phyloP scores from a whole-genome alignment of 768 basidiomycete genomes.

The Postia placenta region DNA sequence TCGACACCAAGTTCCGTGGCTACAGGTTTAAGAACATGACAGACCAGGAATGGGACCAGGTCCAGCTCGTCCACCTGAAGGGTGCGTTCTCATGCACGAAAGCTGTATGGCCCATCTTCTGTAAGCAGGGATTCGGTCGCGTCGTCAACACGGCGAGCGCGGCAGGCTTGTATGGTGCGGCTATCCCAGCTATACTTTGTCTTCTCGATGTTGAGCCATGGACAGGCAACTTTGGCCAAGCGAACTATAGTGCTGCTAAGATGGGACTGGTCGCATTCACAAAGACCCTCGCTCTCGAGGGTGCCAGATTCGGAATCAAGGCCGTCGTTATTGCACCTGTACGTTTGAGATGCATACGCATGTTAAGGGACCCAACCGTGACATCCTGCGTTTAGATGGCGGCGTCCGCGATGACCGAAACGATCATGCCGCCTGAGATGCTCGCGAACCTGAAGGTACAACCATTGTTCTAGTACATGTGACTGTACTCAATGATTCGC shows the following conservation, averaged over 20 bases:
- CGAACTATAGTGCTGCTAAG: slow-evolving; percentile 97
- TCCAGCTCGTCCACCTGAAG: slow-evolving; percentile 87
- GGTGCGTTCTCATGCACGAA: slow-evolving; percentile 90
- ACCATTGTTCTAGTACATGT: not conserved
- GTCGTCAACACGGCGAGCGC: slow-evolving; percentile 94
- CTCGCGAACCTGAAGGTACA: slow-evolving; percentile 75
- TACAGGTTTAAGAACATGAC: slow-evolving; percentile 94
- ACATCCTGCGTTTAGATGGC: slow-evolving; percentile 61
- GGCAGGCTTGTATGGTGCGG: slow-evolving; percentile 84
- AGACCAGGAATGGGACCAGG: slow-evolving; percentile 88
- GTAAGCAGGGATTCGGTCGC: slow-evolving; percentile 91
- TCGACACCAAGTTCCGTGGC: not conserved
- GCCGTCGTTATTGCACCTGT: slow-evolving; percentile 88
- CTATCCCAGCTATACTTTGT: not conserved
- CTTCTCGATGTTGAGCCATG: not conserved
- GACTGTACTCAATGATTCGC: not conserved
- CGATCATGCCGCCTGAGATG: slow-evolving; percentile 91
- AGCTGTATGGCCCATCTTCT: slow-evolving; percentile 94
- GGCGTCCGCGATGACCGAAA: slow-evolving; percentile 95
- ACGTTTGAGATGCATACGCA: slow-evolving; percentile 23
- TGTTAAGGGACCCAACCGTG: no score
- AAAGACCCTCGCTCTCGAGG: slow-evolving; percentile 88
- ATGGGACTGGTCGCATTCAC: slow-evolving; percentile 93
- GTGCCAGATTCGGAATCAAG: slow-evolving; percentile 86
- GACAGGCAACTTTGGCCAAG: slow-evolving; percentile 90